Conservation (phyloP, 1,284 basidiomycete species). For the Microbotryomycetes sp. region DNA sequence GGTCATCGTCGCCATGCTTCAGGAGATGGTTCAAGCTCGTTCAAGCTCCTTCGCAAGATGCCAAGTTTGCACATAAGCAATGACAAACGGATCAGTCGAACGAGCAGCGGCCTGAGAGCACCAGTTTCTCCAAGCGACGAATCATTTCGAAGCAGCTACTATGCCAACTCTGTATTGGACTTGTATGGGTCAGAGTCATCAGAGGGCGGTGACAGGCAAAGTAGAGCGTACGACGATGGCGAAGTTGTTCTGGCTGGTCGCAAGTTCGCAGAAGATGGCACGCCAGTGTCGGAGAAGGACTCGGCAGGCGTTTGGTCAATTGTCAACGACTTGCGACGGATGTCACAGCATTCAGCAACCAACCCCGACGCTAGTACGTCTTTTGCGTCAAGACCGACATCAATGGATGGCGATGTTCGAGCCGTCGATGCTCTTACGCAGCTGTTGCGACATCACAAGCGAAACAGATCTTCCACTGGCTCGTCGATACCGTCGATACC, state of each 20-base stretch:
- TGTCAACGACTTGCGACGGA: constrained; percentile 17
- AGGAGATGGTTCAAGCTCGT: neutral
- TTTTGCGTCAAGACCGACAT: constrained; percentile 49
- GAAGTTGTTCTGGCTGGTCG: neutral
- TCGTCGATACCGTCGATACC: neutral
- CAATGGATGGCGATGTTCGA: neutral
- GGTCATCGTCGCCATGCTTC: neutral
- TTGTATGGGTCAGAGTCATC: constrained; percentile 11
- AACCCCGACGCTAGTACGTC: constrained; percentile 12
- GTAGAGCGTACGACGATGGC: constrained; percentile 1
- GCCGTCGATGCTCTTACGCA: neutral
- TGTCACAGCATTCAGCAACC: constrained; percentile 9
- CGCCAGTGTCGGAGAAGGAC: constrained; percentile 1
- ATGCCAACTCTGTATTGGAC: constrained; percentile 26
- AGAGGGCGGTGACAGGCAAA: neutral
- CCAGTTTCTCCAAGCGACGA: constrained; percentile 18
- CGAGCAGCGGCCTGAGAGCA: neutral
- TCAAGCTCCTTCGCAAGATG: neutral
- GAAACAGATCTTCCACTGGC: constrained; percentile 5
- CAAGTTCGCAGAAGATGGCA: neutral
- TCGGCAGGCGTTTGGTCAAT: constrained; percentile 16
- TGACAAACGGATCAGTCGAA: neutral
- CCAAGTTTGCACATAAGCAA: neutral
- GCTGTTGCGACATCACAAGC: constrained; percentile 9
- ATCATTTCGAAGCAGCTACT: constrained; percentile 15